Base-by-base conservation (phyloP, 2,329 filamentous ascomycete genomes). In the Fusarium hostae region DNA sequence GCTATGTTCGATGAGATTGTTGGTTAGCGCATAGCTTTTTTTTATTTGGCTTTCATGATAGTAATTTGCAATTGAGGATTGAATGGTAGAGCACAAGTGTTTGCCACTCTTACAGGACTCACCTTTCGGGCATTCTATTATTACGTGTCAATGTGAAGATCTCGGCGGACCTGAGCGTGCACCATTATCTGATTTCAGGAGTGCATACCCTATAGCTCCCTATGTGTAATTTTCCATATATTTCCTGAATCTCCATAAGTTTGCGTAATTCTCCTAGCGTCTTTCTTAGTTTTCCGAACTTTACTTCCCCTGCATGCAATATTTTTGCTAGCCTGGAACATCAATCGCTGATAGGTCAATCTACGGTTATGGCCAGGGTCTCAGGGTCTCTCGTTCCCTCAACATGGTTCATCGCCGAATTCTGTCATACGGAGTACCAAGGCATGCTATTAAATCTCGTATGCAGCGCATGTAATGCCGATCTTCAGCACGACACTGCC, bases 341-440 rank as follows among this genome's bases (percentile, higher is more conserved):
- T 5, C 9, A 9, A 30, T 4, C 3, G 6, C 9, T 47, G 26
- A 47, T 47, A n/a, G 26, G 44, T 15, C 26, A n/a, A 11, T 16
- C 8, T 6, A 4, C 2, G 9, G 4, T 2, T 9, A 4, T 15
- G 15, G 16, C 18, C 34, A 35, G 15, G 34, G 34, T 8, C 1
- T 5, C 24, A 10, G 24, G 18, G 43, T 15, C 43, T 8, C 6
- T 9, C 6, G 2, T 5, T 13, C n/a, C 2, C 20, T n/a, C 20
- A 28, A 44, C 41, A 26, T 26, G 18, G 24, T 13, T 20, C 18
- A 18, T 10, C 16, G 34, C 3, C 34, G 15, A 35, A 9, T 18
- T 16, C 34, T 37, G 16, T 18, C 26, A 28, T n/a, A 26, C 26
- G 26, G 6, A 26, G 26, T 26, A 45, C 10, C 43, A 9, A 13